Base-by-base conservation (phyloP, 2,329 filamentous ascomycete genomes). In the Dothideomycetes sp. region DNA sequence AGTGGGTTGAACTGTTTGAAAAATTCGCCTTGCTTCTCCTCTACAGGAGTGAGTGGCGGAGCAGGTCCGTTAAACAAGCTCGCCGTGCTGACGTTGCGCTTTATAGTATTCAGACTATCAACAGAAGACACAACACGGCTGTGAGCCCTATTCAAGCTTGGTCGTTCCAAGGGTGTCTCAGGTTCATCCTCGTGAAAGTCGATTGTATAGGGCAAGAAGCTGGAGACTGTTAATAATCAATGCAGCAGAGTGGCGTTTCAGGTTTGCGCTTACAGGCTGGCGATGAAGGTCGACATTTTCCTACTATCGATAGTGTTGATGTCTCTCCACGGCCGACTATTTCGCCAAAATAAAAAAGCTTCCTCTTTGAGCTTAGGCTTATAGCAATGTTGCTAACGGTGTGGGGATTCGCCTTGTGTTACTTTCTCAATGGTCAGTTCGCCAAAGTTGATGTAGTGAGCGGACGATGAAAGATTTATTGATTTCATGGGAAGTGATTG, bases 121-220 rank as follows among this genome's bases (percentile, higher is more conserved):
- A 34, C 31, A 10, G 14, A 19, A 7, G 41, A 43, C 4, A 19
- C 27, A 5, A 33, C 33, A 19, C 36, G 36, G 19, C 41, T 43
- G 27, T 38, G 36, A 18, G 36, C 27, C 29, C 41, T 31, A 5
- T 36, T 19, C 14, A 19, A 22, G 30, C 33, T 39, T 19, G 34
- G 38, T 22, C 42, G 31, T 12, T 27, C 22, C 8, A n/a, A 29
- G 9, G 35, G 42, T 24, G 42, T 34, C 27, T 41, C 27, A 42
- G 44, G 75, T 41, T 84, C 70, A 50, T 80, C 79, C 39, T 27
- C 22, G 22, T 66, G 56, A 60, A 96, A 96, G 60, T 94, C 80
- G 54, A 94, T 72, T 31, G 89, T 96, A 60, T 94, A 88, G 24
- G 89, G 89, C 27, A 95, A 75, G 58, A 94, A 94, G 42, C 88